Evolutionary conservation across 148 eudicot species (phyloP).

Genomic region (Rheum nobile): DNA sequence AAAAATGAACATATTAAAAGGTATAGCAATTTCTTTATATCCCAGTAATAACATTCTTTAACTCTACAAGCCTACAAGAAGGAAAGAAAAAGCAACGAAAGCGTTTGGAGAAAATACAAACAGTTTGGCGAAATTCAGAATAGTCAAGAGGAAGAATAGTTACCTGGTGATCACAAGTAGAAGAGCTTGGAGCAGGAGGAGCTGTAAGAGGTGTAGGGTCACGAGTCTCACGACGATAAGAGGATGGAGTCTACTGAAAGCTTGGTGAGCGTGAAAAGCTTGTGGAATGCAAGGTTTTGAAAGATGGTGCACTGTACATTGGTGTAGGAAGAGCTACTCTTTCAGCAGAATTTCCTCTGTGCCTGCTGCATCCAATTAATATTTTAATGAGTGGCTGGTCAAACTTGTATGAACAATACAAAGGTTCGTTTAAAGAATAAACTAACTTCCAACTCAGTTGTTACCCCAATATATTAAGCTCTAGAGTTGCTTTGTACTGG

Average conservation of each 20-base stretch:
- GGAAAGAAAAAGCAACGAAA: neutral
- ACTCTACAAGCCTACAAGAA: neutral
- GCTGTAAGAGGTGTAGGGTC: slow-evolving; percentile 20
- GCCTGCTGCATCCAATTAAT: slow-evolving; percentile 29
- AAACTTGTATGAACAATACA: neutral
- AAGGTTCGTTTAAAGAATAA: neutral
- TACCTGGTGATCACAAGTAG: slow-evolving; percentile 30
- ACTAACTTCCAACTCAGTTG: neutral
- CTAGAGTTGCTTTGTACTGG: slow-evolving; percentile 83
- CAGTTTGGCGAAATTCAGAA: neutral
- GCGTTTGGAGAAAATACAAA: neutral
- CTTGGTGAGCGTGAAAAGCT: slow-evolving; percentile 35
- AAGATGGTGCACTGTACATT: slow-evolving; percentile 30
- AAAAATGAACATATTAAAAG: neutral
- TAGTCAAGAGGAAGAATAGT: neutral
- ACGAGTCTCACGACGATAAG: slow-evolving; percentile 30
- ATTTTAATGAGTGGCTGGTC: slow-evolving; percentile 6
- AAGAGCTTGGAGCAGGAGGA: slow-evolving; percentile 20
- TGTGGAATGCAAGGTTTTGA: slow-evolving; percentile 28
- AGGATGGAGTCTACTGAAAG: slow-evolving; percentile 31
- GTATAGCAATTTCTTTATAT: neutral
- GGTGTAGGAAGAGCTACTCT: slow-evolving; percentile 82
- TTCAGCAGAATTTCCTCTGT: slow-evolving; percentile 46
- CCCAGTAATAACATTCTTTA: neutral
- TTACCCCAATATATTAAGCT: slow-evolving; percentile 76